Percentiles rank a stretch among this genome's conserved stretches.
Evolutionary conservation across 805 yeast genomes (phyloP).

Genomic region (Torulaspora microellipsoides): DNA sequence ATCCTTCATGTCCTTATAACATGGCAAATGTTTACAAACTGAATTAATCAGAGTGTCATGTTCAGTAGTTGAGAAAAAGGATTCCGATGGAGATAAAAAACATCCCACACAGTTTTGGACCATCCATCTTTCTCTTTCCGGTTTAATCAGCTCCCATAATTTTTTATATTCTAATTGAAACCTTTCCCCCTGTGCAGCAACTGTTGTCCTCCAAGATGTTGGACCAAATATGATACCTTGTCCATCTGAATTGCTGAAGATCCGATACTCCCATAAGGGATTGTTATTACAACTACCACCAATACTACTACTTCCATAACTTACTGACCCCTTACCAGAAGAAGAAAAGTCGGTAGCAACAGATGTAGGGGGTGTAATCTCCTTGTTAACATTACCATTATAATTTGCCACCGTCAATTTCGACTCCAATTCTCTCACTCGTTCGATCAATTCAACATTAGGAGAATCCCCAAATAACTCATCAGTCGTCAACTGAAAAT

Average conservation of each 20-base stretch:
- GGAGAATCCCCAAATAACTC: slow-evolving; percentile 25
- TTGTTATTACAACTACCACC: not conserved
- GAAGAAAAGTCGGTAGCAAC: not conserved
- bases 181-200: slow-evolving; percentile 17
- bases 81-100: slow-evolving; percentile 1
- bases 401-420: slow-evolving; percentile 3
- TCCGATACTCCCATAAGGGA: slow-evolving; percentile 14
- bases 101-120: not conserved
- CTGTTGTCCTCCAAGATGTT: slow-evolving; percentile 26
- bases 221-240: slow-evolving; percentile 25
- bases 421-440: slow-evolving; percentile 20
- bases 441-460: slow-evolving; percentile 21
- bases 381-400: not conserved
- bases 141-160: slow-evolving; percentile 23
- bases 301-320: not conserved
- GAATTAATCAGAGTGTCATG: slow-evolving; percentile 6
- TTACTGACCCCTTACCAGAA: not conserved
- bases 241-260: slow-evolving; percentile 7
- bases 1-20: slow-evolving; percentile 9
- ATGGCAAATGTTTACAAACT: slow-evolving; percentile 15
- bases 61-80: slow-evolving; percentile 2
- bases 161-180: slow-evolving; percentile 20
- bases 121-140: slow-evolving; percentile 20
- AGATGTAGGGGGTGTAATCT: not conserved
- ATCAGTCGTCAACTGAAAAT: slow-evolving; percentile 18